Evolutionary conservation across 2,329 filamentous ascomycete species (phyloP).

Genomic region (Penicillium sp.): DNA sequence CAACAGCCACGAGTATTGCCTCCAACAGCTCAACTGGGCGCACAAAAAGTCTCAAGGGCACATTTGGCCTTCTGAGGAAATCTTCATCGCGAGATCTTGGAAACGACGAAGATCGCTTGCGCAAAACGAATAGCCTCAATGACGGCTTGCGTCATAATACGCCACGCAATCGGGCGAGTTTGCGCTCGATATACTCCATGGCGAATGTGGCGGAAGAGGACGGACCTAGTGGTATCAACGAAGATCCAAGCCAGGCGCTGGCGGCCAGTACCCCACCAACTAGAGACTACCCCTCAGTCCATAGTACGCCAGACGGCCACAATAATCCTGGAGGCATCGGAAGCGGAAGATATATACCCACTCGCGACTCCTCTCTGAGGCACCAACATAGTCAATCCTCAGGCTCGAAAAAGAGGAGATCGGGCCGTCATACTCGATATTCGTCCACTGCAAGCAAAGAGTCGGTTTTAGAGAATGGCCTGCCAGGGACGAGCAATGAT

Average conservation of each 20-base stretch:
- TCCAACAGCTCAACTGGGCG: conserved; percentile 40
- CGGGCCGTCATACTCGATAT: conserved; percentile 47
- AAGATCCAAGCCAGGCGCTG: conserved; percentile 19
- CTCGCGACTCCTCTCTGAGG: conserved; percentile 65
- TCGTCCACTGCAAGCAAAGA: conserved; percentile 40
- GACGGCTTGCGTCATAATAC: conserved; percentile 34
- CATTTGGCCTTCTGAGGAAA: conserved; percentile 34
- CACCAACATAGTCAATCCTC: conserved; percentile 50
- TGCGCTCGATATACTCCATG: conserved; percentile 44
- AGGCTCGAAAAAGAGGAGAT: conserved; percentile 52
- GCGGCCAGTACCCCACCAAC: conserved; percentile 22
- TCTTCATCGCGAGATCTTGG: conserved; percentile 37
- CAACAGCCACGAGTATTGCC: conserved; percentile 39
- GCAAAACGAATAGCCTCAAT: conserved; percentile 34
- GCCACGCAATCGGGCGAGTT: conserved; percentile 37
- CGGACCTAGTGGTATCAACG: conserved; percentile 18
- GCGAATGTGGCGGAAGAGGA: conserved; percentile 43
- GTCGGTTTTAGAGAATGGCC: conserved; percentile 39
- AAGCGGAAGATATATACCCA: conserved; percentile 59
- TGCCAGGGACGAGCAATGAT: conserved; percentile 40
- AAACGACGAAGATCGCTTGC: conserved; percentile 34
- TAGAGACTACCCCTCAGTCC: conserved; percentile 37
- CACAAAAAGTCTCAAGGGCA: conserved; percentile 36
- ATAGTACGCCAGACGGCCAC: conserved; percentile 25
- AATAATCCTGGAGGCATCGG: conserved; percentile 39